These are phyloP conservation scores for Mycena citricolor DNA, from an alignment of 1,284 basidiomycete genomes.

Conservation along the genomic window DNA sequence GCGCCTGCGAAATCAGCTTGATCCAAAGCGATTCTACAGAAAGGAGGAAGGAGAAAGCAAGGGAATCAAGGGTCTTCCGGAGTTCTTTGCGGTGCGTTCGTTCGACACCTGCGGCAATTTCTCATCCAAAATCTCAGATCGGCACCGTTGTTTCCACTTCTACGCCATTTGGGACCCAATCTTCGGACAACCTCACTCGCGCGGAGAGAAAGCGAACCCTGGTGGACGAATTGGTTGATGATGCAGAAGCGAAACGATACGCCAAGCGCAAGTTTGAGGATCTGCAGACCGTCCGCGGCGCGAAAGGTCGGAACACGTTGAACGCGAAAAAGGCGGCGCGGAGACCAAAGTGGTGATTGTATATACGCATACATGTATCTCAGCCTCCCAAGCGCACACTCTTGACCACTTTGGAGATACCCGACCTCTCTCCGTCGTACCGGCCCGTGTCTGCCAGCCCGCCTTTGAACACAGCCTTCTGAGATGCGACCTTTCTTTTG, in stretches of 20 bases:
- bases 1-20: conserved; percentile 87
- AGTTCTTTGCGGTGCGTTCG: conserved; percentile 83
- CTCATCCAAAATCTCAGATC: conserved; percentile 55
- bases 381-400: conserved; percentile 65
- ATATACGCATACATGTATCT: too few species aligned
- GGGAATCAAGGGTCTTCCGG: conserved; percentile 83
- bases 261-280: conserved; percentile 95
- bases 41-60: conserved; percentile 83
- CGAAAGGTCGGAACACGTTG: conserved; percentile 74
- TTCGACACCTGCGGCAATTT: conserved; percentile 11
- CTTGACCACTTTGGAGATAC: conserved; percentile 88
- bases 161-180: conserved; percentile 75
- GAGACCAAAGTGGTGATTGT: conserved; percentile 71
- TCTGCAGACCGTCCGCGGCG: conserved; percentile 70
- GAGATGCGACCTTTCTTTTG: conserved; percentile 85
- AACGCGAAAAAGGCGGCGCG: conserved; percentile 64
- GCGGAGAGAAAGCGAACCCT: conserved; percentile 76
- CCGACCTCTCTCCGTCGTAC: conserved; percentile 73
- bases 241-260: conserved; percentile 83
- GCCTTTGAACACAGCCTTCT: conserved; percentile 88
- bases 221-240: conserved; percentile 87
- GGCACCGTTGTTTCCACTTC: conserved; percentile 82
- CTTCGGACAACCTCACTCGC: conserved; percentile 67
- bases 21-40: conserved; percentile 94
- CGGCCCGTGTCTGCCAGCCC: conserved; percentile 61